Evolutionary conservation across 495 filamentous ascomycete genomes (phyloP), one percentile per base, ranked within the genome.

Genomic region (Jackrogersella minutella): DNA sequence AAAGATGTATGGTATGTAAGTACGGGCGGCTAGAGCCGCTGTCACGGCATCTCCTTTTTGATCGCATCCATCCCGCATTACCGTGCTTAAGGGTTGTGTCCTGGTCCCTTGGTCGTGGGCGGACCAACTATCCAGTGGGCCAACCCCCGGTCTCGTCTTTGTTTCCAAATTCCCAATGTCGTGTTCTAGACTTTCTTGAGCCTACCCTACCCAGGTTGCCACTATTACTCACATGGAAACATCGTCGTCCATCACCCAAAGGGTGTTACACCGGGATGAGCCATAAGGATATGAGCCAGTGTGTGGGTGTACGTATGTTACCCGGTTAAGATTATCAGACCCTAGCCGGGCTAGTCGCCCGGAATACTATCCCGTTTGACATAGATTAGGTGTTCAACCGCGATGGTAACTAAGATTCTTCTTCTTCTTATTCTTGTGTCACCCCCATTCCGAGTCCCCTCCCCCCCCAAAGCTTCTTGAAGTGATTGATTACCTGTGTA

Each of bases 111-210:
- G 47, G 58, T 64, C 41, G 66, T 58, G 66, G 60, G 59, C 66
- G 66, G 66, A 64, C 66, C 66, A 69, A 51, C 47, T 60, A 14
- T 26, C 49, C 66, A 64, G 66, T 69, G 66, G 66, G 66, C 66
- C 65, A 58, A 41, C 59, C 66, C 65, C 66, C 60, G 59, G 66
- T 60, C 66, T 52, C 51, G 66, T 60, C 60, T 61, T 52, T 44
- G 66, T 64, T 64, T 64, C 65, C 54, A 59, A 64, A 58, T 62
- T 54, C 39, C 39, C 40, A 60, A 69, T 64, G 55, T 56, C 66
- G 56, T 64, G 49, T 69, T 64, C 60, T 64, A 69, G 65, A 63
- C 49, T 64, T 10, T 11, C 16, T 26, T 13, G 36, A 21, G 22
- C 31, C 34, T 59, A 59, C 54, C 59, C 41, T 68, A 44, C 59